Conservation (phyloP, 2,329 filamentous ascomycete genomes). For the Aureobasidium sp. region DNA sequence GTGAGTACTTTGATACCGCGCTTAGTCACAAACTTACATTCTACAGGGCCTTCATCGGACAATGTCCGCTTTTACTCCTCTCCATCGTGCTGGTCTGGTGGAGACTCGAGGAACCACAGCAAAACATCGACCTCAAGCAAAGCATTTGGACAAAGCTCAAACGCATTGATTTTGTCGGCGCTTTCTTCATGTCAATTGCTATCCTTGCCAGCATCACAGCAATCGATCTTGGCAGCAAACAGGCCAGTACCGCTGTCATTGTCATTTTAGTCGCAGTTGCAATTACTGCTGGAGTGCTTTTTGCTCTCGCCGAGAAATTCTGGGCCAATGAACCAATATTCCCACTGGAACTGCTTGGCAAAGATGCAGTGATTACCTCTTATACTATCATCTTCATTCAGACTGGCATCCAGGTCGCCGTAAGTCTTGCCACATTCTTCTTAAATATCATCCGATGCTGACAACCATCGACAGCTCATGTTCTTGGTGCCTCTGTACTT, state of each 20-base stretch:
- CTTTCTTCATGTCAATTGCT: conserved; percentile 37
- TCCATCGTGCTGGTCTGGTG: conserved; percentile 43
- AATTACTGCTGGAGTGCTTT: conserved; percentile 23
- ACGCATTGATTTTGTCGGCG: conserved; percentile 54
- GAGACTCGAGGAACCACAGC: conserved; percentile 20
- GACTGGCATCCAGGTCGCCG: conserved; percentile 46
- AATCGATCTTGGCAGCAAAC: conserved; percentile 43
- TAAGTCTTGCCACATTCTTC: neutral
- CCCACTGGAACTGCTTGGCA: conserved; percentile 47
- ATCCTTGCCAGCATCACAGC: conserved; percentile 41
- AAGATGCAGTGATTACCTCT: conserved; percentile 47
- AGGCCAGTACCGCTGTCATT: conserved; percentile 32
- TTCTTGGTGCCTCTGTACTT: conserved; percentile 64
- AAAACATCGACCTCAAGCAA: conserved; percentile 17
- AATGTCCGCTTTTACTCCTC: conserved; percentile 48
- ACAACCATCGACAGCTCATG: conserved; percentile 41
- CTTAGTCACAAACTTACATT: neutral
- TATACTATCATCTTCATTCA: conserved; percentile 50
- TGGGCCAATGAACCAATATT: conserved; percentile 52
- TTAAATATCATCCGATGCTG: neutral
- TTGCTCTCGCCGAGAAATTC: conserved; percentile 32
- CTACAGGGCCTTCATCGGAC: conserved; percentile 49
- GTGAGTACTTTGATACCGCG: conserved; percentile 29
- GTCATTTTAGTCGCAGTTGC: conserved; percentile 22
- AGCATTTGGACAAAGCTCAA: conserved; percentile 34